These are phyloP conservation scores for Solanum sitiens DNA, from an alignment of 257 asterid species.

Conservation along the genomic window DNA sequence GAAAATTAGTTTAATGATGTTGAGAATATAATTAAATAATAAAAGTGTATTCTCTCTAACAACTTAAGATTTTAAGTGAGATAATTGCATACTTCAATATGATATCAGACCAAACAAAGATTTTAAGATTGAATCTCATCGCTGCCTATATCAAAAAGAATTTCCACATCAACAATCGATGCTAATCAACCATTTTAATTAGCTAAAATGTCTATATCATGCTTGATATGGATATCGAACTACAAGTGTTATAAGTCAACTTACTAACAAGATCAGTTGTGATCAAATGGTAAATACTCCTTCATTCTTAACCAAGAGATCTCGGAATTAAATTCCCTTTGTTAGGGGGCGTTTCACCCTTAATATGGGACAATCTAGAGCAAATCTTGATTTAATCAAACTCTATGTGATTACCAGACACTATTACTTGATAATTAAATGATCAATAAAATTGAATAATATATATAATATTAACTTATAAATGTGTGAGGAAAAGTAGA, in stretches of 20 bases:
- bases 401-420: fast-evolving
- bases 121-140: background rate
- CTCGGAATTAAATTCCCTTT: fast-evolving
- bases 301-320: too few relatives aligned
- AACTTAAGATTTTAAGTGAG: too few relatives aligned
- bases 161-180: background rate
- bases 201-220: background rate
- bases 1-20: too few relatives aligned
- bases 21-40: background rate
- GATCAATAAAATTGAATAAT: background rate
- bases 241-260: background rate
- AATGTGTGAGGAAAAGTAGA: background rate
- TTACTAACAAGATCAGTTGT: background rate
- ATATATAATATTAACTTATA: too few relatives aligned
- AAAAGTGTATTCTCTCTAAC: background rate
- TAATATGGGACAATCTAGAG: fast-evolving
- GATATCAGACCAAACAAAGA: background rate
- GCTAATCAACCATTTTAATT: too few relatives aligned
- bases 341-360: too few relatives aligned
- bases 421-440: background rate
- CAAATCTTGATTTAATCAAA: too few relatives aligned
- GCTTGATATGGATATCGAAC: background rate
- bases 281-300: too few relatives aligned
- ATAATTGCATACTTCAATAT: too few relatives aligned
- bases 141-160: too few relatives aligned